Conservation (phyloP, 768 basidiomycete genomes). For the Antrodiella citrinella region DNA sequence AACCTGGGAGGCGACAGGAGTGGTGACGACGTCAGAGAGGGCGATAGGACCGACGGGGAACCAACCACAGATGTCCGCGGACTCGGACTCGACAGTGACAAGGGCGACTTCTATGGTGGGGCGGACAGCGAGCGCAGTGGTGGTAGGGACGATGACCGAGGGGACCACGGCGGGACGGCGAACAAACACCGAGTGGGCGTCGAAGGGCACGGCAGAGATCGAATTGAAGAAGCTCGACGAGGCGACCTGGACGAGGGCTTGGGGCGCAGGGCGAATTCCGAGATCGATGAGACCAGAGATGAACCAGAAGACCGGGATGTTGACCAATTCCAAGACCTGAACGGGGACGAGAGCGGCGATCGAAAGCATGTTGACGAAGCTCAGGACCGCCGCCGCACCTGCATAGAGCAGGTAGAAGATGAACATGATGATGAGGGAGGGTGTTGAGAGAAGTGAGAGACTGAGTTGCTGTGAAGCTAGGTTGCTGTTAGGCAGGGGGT, state of each 20-base stretch:
- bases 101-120: background rate
- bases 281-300: background rate
- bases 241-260: background rate
- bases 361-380: background rate
- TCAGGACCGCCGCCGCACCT: background rate
- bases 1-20: too few relatives aligned
- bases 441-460: too few relatives aligned
- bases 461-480: too few relatives aligned
- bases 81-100: background rate
- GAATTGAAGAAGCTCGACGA: background rate
- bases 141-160: background rate
- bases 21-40: too few relatives aligned
- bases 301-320: background rate
- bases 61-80: background rate
- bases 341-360: background rate
- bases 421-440: too few relatives aligned
- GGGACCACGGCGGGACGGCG: background rate
- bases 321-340: background rate
- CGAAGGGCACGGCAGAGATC: background rate
- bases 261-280: background rate
- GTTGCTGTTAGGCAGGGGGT: too few relatives aligned
- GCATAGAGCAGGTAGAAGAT: background rate
- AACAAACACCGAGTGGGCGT: background rate
- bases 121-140: background rate
- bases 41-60: background rate